Base-by-base conservation (phyloP, 768 basidiomycete genomes). In the Phylloporus sp. region DNA sequence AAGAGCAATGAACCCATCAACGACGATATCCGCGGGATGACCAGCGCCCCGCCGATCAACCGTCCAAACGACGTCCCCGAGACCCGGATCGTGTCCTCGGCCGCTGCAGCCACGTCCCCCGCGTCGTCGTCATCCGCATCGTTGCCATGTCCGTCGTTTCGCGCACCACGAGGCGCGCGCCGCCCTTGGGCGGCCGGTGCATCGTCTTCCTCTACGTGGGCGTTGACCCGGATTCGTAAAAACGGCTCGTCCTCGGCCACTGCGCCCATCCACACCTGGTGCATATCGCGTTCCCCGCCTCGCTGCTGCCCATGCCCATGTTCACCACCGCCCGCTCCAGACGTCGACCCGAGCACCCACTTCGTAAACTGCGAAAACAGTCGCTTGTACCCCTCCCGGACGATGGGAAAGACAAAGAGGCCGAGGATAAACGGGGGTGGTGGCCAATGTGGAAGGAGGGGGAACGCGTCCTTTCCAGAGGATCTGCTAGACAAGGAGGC, bases 21-120 rank as follows among this genome's bases (percentile, higher is more conserved):
- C 42, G 71, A 80, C 20, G 88, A 78, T 56, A 91, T 80, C 8
- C 77, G 76, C 0, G 88, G 88, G 45, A 86, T 73, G 52, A 85
- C 69, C 16, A 91, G 69, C 1, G 88, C 86, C 4, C 88, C 86
- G 20, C 83, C 85, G 42, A 91, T 67, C 59, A 80, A 71, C 12
- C 86, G 79, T 1, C 87, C 88, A 4, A 88, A 61, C 0, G 84
- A 82, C 16, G 79, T 72, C 16, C 79, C 76, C 18, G 80, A 79
- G 57, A 82, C 70, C 36, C 78, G 75, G 47, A 86, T 77, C 36
- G 80, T 77, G 54, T 80, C 78, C 57, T 82, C 79, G 1, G 83
- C 82, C 3, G 76, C 84, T 1, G 69, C 78, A 8, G 72, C 81
- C 15, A 58, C 74, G 26, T 75, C 68, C 26, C 44, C 69, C 6